Evolutionary conservation across 768 basidiomycete species (phyloP), one percentile per base, ranked within the genome.

Genomic region (Boletellus emodensis): DNA sequence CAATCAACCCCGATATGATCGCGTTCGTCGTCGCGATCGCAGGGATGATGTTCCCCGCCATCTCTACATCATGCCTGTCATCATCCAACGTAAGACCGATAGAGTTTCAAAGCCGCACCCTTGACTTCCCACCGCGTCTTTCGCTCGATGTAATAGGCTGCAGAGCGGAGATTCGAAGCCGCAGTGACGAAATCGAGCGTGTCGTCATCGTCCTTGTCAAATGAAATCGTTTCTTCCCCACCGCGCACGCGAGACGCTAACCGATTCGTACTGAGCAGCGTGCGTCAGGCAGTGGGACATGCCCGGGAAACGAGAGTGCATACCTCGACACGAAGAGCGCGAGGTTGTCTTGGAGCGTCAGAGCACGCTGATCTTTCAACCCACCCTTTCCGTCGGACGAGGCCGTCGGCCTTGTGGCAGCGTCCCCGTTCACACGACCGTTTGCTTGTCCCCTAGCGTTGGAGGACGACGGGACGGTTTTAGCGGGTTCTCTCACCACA

Each of bases 21-120:
- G 96, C 96, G 66, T 99, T 99, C 20, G 96, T 99, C 4, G 96
- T 99, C 5, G 96, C 96, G 60, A 99, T 98, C 1, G 96, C 96
- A 6, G 96, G 96, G 56, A 98, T 99, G 61, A 99, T 98, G 69
- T 99, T 99, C 10, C 96, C 96, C 0, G 96, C 96, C 91, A 97
- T 98, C 70, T 97, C 94, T 95, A 66, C 18, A 20, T 30, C 2
- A 15, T 15, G 15, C 3, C 15, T 14, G 6, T 53, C 33, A 48
- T 43, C 15, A 18, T 30, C 12, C 5, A 15, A 36, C 4, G 14
- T 26, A 3, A 13, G 34, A 26, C n/a, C 8, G 30, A 28, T 35
- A 17, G 4, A 3, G 2, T 9, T 35, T 3, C 1, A 17, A 13
- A 34, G 37, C 33, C 41, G 38, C 46, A 90, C 94, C 93, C 81